These are phyloP conservation scores for Podaxis sp. DNA, from an alignment of 768 basidiomycete species.

Conservation along the genomic window DNA sequence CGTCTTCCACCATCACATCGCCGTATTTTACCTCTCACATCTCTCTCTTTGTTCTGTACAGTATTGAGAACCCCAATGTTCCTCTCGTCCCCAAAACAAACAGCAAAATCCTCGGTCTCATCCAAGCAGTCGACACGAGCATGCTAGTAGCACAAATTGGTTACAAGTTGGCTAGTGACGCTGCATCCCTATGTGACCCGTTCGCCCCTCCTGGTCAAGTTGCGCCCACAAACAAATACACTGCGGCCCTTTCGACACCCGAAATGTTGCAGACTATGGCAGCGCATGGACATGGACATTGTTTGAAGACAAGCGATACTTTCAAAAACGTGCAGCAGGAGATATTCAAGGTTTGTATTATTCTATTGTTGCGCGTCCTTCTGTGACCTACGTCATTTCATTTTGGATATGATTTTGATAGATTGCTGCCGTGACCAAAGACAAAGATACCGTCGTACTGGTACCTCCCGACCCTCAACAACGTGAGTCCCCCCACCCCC, in stretches of 20 bases:
- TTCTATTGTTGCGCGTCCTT: background rate
- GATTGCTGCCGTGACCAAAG: slow-evolving; percentile 41
- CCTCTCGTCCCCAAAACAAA: slow-evolving; percentile 29
- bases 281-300: slow-evolving; percentile 26
- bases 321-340: slow-evolving; percentile 37
- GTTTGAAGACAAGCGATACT: slow-evolving; percentile 24
- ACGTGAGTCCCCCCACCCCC: slow-evolving; percentile 23
- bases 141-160: slow-evolving; percentile 30
- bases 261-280: slow-evolving; percentile 26
- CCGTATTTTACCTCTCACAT: background rate
- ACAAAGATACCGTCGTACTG: slow-evolving; percentile 29
- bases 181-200: slow-evolving; percentile 25
- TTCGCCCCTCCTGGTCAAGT: slow-evolving; percentile 4
- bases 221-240: background rate
- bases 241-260: slow-evolving; percentile 17
- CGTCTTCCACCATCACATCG: background rate
- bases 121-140: slow-evolving; percentile 29
- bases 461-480: slow-evolving; percentile 37
- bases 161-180: slow-evolving; percentile 28
- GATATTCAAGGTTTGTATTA: slow-evolving; percentile 32
- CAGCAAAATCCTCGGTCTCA: slow-evolving; percentile 25
- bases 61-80: background rate
- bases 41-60: background rate
- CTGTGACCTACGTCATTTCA: background rate
- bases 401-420: slow-evolving; percentile 18